A percentile compares a stretch with the other conserved stretches of the same genome.
phyloP scores from a whole-genome alignment of 1,284 basidiomycete genomes.

The Boletus smithii region DNA sequence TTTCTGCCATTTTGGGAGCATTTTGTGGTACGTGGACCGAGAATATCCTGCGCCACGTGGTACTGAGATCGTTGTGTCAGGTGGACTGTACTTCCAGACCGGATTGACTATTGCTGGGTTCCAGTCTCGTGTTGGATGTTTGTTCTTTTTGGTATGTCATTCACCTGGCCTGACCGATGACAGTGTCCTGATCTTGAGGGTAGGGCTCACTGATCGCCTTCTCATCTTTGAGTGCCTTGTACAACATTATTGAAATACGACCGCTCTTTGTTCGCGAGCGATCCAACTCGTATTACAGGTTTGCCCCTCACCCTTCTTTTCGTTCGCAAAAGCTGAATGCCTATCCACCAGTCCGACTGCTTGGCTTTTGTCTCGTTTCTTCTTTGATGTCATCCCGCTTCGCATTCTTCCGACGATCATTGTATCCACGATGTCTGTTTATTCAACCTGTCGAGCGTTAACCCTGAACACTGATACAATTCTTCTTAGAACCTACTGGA shows the following conservation, averaged over 20 bases:
- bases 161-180: not conserved
- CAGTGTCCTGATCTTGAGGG: conserved; percentile 1
- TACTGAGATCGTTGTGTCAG: conserved; percentile 34
- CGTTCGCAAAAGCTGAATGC: conserved; percentile 6
- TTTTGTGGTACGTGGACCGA: conserved; percentile 58
- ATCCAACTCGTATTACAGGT: conserved; percentile 78
- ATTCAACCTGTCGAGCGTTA: conserved; percentile 20
- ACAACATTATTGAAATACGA: conserved; percentile 79
- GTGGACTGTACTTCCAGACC: conserved; percentile 82
- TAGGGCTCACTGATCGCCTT: conserved; percentile 85
- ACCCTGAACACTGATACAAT: conserved; percentile 18
- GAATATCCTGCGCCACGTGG: not conserved
- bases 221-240: conserved; percentile 81
- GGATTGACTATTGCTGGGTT: conserved; percentile 82
- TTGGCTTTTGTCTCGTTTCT: conserved; percentile 80
- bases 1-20: conserved; percentile 72
- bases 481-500: conserved; percentile 73
- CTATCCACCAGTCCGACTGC: conserved; percentile 60
- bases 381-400: conserved; percentile 84
- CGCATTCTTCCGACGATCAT: conserved; percentile 82
- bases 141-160: conserved; percentile 81
- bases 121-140: conserved; percentile 84
- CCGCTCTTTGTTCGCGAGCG: conserved; percentile 85
- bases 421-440: conserved; percentile 66
- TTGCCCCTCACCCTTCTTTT: conserved; percentile 9